Conservation (phyloP, 345 rosid genomes). For the Eucalyptus polyanthemos region DNA sequence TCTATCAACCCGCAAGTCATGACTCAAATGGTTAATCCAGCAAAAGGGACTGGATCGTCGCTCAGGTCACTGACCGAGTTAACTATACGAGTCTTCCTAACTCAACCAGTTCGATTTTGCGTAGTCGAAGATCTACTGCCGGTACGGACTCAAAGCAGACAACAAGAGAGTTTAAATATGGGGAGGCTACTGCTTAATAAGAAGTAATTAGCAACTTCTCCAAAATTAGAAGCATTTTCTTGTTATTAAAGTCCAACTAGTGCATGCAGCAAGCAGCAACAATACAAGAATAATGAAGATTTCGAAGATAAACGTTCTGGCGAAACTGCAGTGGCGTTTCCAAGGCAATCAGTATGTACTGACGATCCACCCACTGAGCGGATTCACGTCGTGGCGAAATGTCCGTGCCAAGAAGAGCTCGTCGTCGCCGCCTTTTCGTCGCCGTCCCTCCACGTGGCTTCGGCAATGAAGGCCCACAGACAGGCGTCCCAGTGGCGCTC, state of each 20-base stretch:
- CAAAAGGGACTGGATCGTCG: not conserved
- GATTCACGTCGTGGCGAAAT: not conserved
- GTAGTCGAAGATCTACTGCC: not conserved
- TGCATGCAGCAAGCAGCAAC: not conserved
- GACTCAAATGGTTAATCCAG: not conserved
- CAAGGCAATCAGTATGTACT: not conserved
- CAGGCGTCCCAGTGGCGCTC: not conserved
- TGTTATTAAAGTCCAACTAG: not conserved
- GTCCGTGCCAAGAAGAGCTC: not conserved
- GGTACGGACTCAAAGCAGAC: not conserved
- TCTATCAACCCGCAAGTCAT: not conserved
- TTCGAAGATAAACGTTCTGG: not conserved
- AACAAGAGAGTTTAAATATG: not conserved
- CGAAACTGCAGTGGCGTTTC: not conserved
- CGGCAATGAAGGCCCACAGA: not conserved
- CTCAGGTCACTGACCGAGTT: not conserved
- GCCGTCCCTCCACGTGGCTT: not conserved
- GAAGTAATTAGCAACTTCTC: not conserved
- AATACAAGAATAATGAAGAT: not conserved
- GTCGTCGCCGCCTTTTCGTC: not conserved
- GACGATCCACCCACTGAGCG: not conserved
- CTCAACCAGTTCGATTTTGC: not conserved
- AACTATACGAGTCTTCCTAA: not conserved
- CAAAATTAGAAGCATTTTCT: not conserved
- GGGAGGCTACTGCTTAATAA: not conserved